Conservation (phyloP, 192 early-diverging fungal genomes). For the Entophlyctis luteolus region DNA sequence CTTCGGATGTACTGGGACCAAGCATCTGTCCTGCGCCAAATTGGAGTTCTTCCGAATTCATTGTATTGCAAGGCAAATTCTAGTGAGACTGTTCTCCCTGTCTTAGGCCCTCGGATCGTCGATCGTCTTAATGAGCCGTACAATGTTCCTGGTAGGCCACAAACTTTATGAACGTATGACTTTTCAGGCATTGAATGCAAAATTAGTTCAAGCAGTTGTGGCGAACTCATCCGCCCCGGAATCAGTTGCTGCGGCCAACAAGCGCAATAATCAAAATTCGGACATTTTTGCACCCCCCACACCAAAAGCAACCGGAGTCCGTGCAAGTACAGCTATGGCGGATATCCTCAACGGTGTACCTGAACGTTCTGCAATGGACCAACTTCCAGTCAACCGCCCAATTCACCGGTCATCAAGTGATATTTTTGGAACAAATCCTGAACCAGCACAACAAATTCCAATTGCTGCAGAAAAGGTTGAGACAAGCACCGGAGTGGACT, state of each 20-base stretch:
- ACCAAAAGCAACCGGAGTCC: too few species aligned
- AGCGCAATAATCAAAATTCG: too few species aligned
- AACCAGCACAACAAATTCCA: background rate
- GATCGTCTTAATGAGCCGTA: slow-evolving; percentile 33
- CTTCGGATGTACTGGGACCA: slow-evolving; percentile 56
- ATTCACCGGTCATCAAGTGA: background rate
- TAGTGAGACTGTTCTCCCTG: slow-evolving; percentile 41
- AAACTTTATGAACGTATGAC: background rate
- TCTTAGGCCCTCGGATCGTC: slow-evolving; percentile 37
- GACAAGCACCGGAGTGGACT: too few species aligned
- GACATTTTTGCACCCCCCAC: too few species aligned
- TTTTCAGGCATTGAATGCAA: background rate
- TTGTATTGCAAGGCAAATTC: slow-evolving; percentile 51
- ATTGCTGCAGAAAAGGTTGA: background rate
- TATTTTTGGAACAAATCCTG: background rate
- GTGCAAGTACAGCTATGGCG: too few species aligned
- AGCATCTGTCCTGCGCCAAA: slow-evolving; percentile 46
- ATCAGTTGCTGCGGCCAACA: background rate
- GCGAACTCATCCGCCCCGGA: background rate
- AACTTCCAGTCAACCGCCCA: too few species aligned
- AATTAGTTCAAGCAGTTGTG: background rate
- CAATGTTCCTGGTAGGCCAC: slow-evolving; percentile 5
- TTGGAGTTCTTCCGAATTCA: slow-evolving; percentile 34
- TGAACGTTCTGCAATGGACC: too few species aligned
- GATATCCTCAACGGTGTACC: too few species aligned